phyloP scores from a whole-genome alignment of 345 rosid genomes.

The Streptanthus diversifolius region DNA sequence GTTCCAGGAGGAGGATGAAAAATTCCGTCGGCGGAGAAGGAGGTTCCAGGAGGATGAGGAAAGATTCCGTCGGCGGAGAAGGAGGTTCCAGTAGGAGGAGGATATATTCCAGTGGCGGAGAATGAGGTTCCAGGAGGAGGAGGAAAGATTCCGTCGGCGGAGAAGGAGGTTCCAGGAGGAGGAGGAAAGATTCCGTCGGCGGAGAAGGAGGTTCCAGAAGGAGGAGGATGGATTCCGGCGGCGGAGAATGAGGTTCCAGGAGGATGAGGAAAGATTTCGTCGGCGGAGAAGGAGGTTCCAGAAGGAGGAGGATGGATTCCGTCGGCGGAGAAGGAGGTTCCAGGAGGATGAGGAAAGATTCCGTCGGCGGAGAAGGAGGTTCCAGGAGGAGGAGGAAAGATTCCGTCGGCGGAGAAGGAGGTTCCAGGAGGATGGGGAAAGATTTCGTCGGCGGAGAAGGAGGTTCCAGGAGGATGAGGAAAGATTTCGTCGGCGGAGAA shows the following conservation, averaged over 20 bases:
- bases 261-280: conserved; percentile 38
- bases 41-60: conserved; percentile 37
- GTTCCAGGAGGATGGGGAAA: conserved; percentile 38
- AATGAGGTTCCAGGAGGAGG: conserved; percentile 35
- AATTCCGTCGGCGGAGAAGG: conserved; percentile 30
- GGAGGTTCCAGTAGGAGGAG: conserved; percentile 37
- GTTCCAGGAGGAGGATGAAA: conserved; percentile 63
- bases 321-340: conserved; percentile 25
- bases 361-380: too few species aligned
- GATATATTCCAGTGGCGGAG: conserved; percentile 28
- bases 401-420: conserved; percentile 26
- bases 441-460: conserved; percentile 28
- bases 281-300: conserved; percentile 25
- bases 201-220: conserved; percentile 28
- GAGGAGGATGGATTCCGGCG: conserved; percentile 38
- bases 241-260: conserved; percentile 29
- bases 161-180: too few species aligned
- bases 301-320: conserved; percentile 40
- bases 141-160: too few species aligned
- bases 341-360: conserved; percentile 39
- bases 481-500: conserved; percentile 24
- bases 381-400: conserved; percentile 77
- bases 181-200: conserved; percentile 50
- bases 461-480: conserved; percentile 37
- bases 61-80: conserved; percentile 24